A percentile compares a stretch with the other conserved stretches of the same genome.
Conservation (phyloP, 345 rosid genomes). For the Eucalyptus coolabah region DNA sequence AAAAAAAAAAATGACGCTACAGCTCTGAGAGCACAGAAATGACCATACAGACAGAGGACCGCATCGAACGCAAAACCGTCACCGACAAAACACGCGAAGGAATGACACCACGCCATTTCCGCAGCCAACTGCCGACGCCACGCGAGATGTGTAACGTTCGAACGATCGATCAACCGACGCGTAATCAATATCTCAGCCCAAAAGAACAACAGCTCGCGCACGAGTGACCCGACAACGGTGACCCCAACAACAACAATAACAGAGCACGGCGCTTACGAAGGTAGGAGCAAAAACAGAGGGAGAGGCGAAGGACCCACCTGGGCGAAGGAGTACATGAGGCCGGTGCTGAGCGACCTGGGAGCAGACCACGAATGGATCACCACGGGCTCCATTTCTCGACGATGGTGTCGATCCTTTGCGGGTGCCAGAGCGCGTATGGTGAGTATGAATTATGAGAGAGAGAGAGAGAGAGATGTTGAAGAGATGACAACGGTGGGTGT, state of each 20-base stretch:
- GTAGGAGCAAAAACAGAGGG: not conserved
- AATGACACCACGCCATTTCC: not conserved
- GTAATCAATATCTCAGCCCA: not conserved
- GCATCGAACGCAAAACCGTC: not conserved
- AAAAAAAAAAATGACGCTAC: not conserved
- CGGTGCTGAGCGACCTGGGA: constrained; percentile 88
- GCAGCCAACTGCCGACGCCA: not conserved
- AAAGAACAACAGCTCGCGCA: not conserved
- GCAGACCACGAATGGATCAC: constrained; percentile 86
- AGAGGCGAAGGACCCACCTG: constrained; percentile 22
- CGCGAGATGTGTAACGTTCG: not conserved
- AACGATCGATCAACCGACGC: not conserved
- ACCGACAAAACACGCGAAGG: not conserved
- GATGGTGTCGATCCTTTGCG: not conserved
- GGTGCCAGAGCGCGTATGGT: not conserved
- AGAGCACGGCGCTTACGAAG: not conserved
- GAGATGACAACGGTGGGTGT: not conserved
- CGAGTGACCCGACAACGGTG: not conserved
- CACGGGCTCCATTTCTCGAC: not conserved
- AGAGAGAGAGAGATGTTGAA: not conserved
- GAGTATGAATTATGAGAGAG: not conserved
- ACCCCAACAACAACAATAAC: not conserved
- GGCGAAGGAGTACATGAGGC: constrained; percentile 81
- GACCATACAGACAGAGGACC: not conserved
- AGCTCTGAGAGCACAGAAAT: not conserved